These are phyloP conservation scores for Artemisia annua DNA, from an alignment of 129 eudicot species.

Conservation along the genomic window DNA sequence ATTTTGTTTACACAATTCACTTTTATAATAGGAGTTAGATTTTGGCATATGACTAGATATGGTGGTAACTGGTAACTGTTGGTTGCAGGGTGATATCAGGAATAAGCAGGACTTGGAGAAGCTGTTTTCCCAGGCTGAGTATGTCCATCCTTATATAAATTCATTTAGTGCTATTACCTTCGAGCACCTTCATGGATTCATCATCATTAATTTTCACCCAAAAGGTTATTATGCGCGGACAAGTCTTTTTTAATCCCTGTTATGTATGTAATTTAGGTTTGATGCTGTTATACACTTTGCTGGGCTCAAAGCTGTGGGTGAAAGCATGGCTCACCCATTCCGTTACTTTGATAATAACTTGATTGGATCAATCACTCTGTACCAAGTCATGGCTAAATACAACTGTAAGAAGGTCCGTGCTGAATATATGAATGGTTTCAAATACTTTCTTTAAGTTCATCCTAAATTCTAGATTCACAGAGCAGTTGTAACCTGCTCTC, in stretches of 20 bases:
- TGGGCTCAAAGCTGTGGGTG: conserved; percentile 95
- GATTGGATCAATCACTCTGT: conserved; percentile 87
- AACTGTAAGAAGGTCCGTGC: conserved; percentile 87
- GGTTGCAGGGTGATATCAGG: conserved; percentile 95
- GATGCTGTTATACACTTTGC: conserved; percentile 98
- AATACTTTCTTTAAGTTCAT: not conserved
- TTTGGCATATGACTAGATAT: not conserved
- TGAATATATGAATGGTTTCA: conserved; percentile 1
- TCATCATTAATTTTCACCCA: not conserved
- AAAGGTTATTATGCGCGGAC: not conserved
- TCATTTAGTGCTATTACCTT: not conserved
- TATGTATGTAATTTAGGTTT: conserved; percentile 48
- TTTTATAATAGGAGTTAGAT: not conserved
- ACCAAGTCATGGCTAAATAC: conserved; percentile 82
- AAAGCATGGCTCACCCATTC: conserved; percentile 81
- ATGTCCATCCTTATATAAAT: conserved; percentile 25
- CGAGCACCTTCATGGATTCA: not conserved
- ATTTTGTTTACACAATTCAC: conserved; percentile 8
- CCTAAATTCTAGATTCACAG: no score
- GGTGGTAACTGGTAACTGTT: conserved; percentile 20
- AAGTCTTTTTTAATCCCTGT: not conserved
- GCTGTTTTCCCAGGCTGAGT: conserved; percentile 69
- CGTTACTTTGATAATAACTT: conserved; percentile 88
- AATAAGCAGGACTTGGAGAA: conserved; percentile 82
- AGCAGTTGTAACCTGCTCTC: not conserved